Base-by-base conservation (phyloP, 2,329 filamentous ascomycete genomes). In the Dryadomyces quercivorus region DNA sequence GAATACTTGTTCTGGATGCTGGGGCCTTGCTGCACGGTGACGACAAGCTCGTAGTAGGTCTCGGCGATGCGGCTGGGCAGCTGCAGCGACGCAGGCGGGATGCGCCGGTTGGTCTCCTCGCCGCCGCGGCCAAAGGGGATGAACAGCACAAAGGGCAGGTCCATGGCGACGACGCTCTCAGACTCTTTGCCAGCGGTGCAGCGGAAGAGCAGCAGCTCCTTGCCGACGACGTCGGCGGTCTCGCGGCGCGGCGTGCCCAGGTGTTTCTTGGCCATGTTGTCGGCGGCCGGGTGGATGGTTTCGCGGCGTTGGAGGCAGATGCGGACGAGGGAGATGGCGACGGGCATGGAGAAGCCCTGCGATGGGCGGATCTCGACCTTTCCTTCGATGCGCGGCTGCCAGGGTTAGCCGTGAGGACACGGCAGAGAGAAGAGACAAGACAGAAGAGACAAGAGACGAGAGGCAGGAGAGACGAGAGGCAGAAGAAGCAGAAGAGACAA, bases 21-120 rank as follows among this genome's bases (percentile, higher is more conserved):
- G 62, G 86, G 84, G 3, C 91, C 89, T 69, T 97, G 92, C 66
- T 97, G 92, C 21, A 98, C 86, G 52, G 86, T 95, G 52, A 98
- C 93, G 55, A 97, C 89, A 58, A 98, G 79, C 72, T 98, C 93
- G 72, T 97, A 98, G 67, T 78, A 95, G 48, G 93, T 98, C 73
- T 98, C 93, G 57, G 90, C 91, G n/a, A 88, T 95, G 63, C 93
- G 82, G 70, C 87, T 93, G 22, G 90, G 85, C 55, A 98, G 77
- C 68, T 95, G 88, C 63, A 98, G 71, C 61, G 89, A 95, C 38
- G 93, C 91, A 2, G 93, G 92, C 2, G 93, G 93, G 64, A 97
- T 91, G 61, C 91, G 81, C 61, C 90, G 77, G 61, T 91, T 93
- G 26, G 86, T 84, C 70, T 97, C 93, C 67, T 94, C 88, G 55